Evolutionary conservation across 164 flowering plant genomes (phyloP), one percentile per base, ranked within the genome.

Genomic region (Pachysandra terminalis): DNA sequence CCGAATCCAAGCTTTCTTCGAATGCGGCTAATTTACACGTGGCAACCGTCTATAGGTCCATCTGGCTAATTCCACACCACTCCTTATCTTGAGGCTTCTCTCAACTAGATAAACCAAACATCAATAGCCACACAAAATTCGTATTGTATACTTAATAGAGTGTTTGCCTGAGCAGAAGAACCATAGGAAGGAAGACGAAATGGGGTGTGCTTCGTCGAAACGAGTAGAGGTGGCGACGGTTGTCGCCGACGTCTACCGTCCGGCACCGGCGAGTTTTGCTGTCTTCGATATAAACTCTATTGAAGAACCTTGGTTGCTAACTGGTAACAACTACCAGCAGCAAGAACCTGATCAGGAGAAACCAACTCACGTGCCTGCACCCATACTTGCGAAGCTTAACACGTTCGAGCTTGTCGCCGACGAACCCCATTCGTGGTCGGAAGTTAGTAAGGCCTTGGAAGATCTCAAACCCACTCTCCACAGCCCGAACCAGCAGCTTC

Each of bases 151-250:
- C n/a, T n/a, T n/a, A n/a, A n/a, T n/a, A n/a, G n/a, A n/a, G n/a
- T n/a, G n/a, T n/a, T n/a, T n/a, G 51, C 24, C 16, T 21, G 10
- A 12, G 12, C 59, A 22, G 9, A 21, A 13, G 12, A 5, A 56
- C 9, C 59, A 21, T 13, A 22, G 26, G 7, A 6, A 66, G 24
- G 37, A 48, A 40, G 25, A 21, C 27, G 60, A 68, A 19, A 95
- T 95, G 98, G 98, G 98, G 10, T 95, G 98, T 75, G 66, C 81
- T n/a, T 79, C 93, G 12, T 95, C 98, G 19, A 94, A 90, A 64
- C 69, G 83, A 27, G 64, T 84, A 3, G 84, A 87, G 45, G n/a
- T n/a, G n/a, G 79, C 87, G 21, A 55, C 74, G 14, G 68, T 68
- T 3, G 73, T 80, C 17, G 73, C 66, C 27, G 87, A 82, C 49